Evolutionary conservation across 2,329 filamentous ascomycete species (phyloP).

Genomic region (Curvularia sp.): DNA sequence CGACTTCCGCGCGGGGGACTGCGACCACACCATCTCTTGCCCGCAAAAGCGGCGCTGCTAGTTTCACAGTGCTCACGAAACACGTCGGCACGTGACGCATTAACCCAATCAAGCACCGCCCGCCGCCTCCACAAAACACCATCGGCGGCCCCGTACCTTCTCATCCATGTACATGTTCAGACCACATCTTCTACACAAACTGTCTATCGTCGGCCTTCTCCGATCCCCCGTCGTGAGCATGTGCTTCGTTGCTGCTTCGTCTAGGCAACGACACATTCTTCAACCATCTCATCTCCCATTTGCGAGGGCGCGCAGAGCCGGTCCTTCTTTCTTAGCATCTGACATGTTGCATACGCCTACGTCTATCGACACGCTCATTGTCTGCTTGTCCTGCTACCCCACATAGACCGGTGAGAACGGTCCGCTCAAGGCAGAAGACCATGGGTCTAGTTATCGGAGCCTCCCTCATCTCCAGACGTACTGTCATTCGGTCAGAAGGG

Average conservation of each 20-base stretch:
- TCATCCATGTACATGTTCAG: not conserved
- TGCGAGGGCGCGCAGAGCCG: constrained; percentile 22
- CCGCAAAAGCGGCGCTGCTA: not conserved
- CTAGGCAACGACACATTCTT: constrained; percentile 36
- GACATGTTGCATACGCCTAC: constrained; percentile 30
- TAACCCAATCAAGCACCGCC: constrained; percentile 9
- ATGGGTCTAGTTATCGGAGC: constrained; percentile 24
- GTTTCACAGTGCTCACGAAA: constrained; percentile 2
- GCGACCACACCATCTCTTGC: not conserved
- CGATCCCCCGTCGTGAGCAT: not conserved
- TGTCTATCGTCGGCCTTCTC: constrained; percentile 7
- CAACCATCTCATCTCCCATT: constrained; percentile 14
- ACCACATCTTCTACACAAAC: constrained; percentile 4
- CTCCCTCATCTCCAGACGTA: constrained; percentile 10
- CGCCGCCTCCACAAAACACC: constrained; percentile 12
- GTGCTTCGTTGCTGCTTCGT: constrained; percentile 20
- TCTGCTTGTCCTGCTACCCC: constrained; percentile 29
- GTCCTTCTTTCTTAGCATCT: constrained; percentile 28
- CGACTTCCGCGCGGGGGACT: not conserved
- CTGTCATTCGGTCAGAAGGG: constrained; percentile 17
- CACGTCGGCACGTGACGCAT: constrained; percentile 22
- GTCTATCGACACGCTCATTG: constrained; percentile 16
- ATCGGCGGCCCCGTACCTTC: constrained; percentile 1
- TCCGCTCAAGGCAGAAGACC: constrained; percentile 42
- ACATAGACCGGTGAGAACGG: constrained; percentile 45